phyloP scores from a whole-genome alignment of 495 filamentous ascomycete genomes.

The Podospora conica region DNA sequence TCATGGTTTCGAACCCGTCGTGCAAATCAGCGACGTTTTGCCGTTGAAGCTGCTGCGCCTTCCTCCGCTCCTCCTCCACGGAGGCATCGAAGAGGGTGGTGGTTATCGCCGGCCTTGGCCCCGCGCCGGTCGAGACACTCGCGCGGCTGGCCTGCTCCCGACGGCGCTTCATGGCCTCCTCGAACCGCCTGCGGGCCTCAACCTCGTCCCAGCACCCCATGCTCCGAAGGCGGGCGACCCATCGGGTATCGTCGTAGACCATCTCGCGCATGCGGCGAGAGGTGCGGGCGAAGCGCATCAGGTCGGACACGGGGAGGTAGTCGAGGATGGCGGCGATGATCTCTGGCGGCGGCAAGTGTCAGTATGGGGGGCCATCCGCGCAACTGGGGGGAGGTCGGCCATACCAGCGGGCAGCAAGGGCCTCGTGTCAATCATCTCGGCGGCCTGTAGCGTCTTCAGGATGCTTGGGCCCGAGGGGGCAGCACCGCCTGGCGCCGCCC shows the following conservation, averaged over 20 bases:
- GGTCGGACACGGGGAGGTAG: constrained; percentile 76
- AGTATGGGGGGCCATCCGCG: background rate
- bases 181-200: constrained; percentile 73
- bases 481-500: constrained; percentile 12
- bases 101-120: constrained; percentile 20
- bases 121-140: background rate
- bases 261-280: constrained; percentile 92
- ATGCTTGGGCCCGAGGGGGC: constrained; percentile 41
- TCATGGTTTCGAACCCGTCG: constrained; percentile 66
- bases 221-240: constrained; percentile 73
- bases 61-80: constrained; percentile 49
- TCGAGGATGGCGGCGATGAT: constrained; percentile 85
- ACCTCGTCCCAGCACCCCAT: constrained; percentile 92
- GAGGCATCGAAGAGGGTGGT: constrained; percentile 67
- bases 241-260: constrained; percentile 97
- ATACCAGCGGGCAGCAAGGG: constrained; percentile 74
- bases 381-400: constrained; percentile 9
- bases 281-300: constrained; percentile 78
- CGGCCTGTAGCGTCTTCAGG: constrained; percentile 65
- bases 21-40: constrained; percentile 29
- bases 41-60: constrained; percentile 12
- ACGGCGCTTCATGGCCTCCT: constrained; percentile 63
- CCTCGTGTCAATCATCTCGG: constrained; percentile 68
- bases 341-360: constrained; percentile 45
- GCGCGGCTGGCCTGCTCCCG: constrained; percentile 44